Evolutionary conservation across 2,329 filamentous ascomycete genomes (phyloP).

Genomic region (Davidsoniella eucalypti): DNA sequence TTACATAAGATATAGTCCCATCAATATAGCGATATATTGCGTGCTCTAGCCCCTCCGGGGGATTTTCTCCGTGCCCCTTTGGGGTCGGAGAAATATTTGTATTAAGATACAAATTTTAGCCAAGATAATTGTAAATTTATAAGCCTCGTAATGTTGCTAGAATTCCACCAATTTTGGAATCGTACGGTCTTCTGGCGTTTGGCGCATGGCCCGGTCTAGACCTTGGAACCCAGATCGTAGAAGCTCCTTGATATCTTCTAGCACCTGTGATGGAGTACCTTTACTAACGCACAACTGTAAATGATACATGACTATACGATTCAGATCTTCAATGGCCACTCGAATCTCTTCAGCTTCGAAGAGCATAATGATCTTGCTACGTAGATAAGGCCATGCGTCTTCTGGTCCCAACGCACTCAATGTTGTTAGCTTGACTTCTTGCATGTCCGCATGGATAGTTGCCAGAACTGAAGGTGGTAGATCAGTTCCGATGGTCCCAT

Average conservation of each 20-base stretch:
- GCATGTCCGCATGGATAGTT: conserved; percentile 8
- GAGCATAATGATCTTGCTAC: conserved; percentile 57
- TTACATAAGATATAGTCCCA: too few species aligned
- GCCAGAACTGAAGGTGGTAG: conserved; percentile 8
- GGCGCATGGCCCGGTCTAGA: conserved; percentile 66
- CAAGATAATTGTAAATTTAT: too few species aligned
- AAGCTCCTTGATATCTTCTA: conserved; percentile 63
- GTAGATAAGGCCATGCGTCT: conserved; percentile 69
- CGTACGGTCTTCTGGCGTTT: conserved; percentile 70
- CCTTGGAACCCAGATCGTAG: conserved; percentile 69
- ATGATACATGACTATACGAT: conserved; percentile 62
- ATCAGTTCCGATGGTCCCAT: conserved; percentile 3
- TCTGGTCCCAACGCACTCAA: conserved; percentile 30
- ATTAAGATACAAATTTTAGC: too few species aligned
- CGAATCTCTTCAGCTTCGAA: conserved; percentile 70
- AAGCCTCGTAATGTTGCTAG: too few species aligned
- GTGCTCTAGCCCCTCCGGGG: too few species aligned
- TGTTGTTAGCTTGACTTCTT: conserved; percentile 7
- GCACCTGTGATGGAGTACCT: conserved; percentile 49
- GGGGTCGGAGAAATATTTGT: too few species aligned
- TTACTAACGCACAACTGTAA: conserved; percentile 64
- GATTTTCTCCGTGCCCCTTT: too few species aligned
- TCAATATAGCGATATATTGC: too few species aligned
- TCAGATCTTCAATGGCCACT: conserved; percentile 71
- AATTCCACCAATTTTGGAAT: conserved; percentile 82